Evolutionary conservation across 2,329 filamentous ascomycete genomes (phyloP), one percentile per base, ranked within the genome.

Genomic region (Teratosphaeria destructans): DNA sequence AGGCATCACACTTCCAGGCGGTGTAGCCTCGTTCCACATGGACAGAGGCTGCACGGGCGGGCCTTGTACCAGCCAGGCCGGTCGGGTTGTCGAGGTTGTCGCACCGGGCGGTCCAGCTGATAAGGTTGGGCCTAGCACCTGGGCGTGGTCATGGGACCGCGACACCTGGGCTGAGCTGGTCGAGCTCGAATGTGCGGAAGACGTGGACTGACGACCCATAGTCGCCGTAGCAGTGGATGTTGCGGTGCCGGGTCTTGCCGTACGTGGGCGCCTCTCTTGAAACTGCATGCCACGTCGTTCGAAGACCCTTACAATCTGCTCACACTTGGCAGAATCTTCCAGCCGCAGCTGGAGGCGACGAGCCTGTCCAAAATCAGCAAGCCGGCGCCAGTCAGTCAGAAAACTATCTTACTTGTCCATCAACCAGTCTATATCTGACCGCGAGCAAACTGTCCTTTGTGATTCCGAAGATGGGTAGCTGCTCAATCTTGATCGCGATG

Each of bases 381-480:
- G 23, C 55, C 27, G 52, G 55, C 55, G 23, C 26, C 23, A 11
- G 6, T 59, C 26, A 55, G 54, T 53, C 32, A 29, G 12, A 12
- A 37, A 23, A 29, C 39, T 19, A 11, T 53, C 58, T 54, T 59
- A 77, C 76, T 70, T 70, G 71, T 47, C 69, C 65, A 57, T 73
- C 67, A n/a, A 70, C 63, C 16, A 73, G 57, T 52, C 67, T 68
- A 65, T 75, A 78, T 57, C 75, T 68, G 14, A 79, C 64, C 11
- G 76, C 77, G 2, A 79, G 63, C 3, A 73, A 61, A 4, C 72
- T 68, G 26, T 69, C 70, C 55, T 73, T 74, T 10, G 72, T 69
- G 35, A 79, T 73, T 37, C 72, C 76, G 53, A 74, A 76, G n/a
- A 78, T 73, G 5, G 76, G 75, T 2, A 79, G 68, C 57, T 77